A percentile compares a stretch with the other conserved stretches of the same genome.
Evolutionary conservation across 2,329 filamentous ascomycete species (phyloP).

Genomic region (Alternaria conjuncta): DNA sequence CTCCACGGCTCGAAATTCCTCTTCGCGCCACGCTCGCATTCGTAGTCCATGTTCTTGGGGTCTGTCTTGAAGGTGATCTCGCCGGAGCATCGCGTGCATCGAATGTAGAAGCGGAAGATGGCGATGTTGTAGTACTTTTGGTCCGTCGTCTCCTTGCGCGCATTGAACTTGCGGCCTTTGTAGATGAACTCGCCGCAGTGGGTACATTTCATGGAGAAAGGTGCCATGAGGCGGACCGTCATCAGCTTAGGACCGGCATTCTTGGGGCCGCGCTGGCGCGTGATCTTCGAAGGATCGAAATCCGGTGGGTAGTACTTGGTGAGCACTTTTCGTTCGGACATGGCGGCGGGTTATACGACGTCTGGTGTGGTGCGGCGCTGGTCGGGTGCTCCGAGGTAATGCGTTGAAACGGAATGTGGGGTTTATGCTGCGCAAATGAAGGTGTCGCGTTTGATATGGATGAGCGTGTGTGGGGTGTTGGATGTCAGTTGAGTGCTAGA

Average conservation of each 20-base stretch:
- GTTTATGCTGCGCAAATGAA: not conserved
- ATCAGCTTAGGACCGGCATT: slow-evolving; percentile 79
- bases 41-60: slow-evolving; percentile 93
- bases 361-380: not conserved
- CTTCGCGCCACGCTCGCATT: slow-evolving; percentile 79
- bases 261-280: slow-evolving; percentile 72
- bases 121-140: slow-evolving; percentile 89
- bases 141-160: slow-evolving; percentile 88
- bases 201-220: slow-evolving; percentile 80
- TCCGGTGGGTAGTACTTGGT: slow-evolving; percentile 73
- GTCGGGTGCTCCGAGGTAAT: not conserved
- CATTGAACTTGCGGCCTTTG: slow-evolving; percentile 94
- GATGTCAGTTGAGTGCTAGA: not conserved
- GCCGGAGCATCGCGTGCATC: slow-evolving; percentile 82
- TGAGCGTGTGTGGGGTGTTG: not conserved
- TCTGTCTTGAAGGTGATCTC: slow-evolving; percentile 96
- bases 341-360: slow-evolving; percentile 51
- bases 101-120: slow-evolving; percentile 86
- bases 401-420: not conserved
- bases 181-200: slow-evolving; percentile 82
- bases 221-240: slow-evolving; percentile 88
- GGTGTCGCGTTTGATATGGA: not conserved
- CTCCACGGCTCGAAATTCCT: slow-evolving; percentile 95
- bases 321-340: slow-evolving; percentile 88
- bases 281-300: slow-evolving; percentile 85